phyloP scores from a whole-genome alignment of 1,284 basidiomycete species.

The Psilocybe mexicana region DNA sequence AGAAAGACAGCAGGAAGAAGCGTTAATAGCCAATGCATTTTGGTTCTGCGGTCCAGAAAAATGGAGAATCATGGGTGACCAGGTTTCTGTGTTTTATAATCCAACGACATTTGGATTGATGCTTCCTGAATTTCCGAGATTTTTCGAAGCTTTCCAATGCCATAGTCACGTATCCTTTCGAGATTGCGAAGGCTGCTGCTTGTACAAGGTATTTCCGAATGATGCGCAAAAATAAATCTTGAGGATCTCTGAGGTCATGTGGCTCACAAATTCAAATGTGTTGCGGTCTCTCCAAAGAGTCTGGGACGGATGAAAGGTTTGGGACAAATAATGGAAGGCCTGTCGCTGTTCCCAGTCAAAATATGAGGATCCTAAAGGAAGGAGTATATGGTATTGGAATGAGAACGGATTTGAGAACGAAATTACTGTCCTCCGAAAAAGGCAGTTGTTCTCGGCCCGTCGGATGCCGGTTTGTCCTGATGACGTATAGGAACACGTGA shows the following conservation, averaged over 20 bases:
- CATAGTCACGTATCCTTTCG: neutral
- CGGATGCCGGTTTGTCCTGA: too few species aligned
- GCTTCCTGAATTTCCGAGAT: neutral
- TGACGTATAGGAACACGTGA: too few species aligned
- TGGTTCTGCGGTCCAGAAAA: neutral
- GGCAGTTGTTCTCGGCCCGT: too few species aligned
- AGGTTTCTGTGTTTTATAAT: neutral
- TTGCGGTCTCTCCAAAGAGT: neutral
- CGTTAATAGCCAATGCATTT: constrained; percentile 11
- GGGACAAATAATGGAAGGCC: too few species aligned
- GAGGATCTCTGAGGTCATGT: neutral
- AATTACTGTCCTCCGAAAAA: too few species aligned
- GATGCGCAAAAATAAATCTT: neutral
- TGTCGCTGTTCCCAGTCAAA: too few species aligned
- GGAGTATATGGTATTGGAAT: too few species aligned
- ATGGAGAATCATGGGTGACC: neutral
- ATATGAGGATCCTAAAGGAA: too few species aligned
- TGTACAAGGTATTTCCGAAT: neutral
- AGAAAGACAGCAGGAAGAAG: constrained; percentile 18
- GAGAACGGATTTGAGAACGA: too few species aligned
- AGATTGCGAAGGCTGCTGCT: neutral
- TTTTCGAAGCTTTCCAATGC: neutral
- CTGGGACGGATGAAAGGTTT: too few species aligned
- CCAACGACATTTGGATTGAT: neutral
- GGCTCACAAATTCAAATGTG: neutral